These are phyloP conservation scores for Phaeophleospora eucalypticola DNA, from an alignment of 2,329 filamentous ascomycete genomes.

Conservation along the genomic window DNA sequence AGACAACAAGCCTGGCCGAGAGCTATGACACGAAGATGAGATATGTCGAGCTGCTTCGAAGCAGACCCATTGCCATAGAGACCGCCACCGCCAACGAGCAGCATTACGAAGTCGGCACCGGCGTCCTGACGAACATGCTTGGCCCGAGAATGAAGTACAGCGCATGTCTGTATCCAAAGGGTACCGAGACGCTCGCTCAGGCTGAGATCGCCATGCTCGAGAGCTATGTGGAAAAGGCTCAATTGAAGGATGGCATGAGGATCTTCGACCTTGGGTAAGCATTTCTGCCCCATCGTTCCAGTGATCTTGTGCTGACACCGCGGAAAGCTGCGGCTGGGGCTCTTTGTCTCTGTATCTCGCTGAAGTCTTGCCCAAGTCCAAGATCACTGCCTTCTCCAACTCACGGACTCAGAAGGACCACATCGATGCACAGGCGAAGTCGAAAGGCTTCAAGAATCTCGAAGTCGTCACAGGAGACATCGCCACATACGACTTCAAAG, in stretches of 20 bases:
- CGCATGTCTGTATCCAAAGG: conserved; percentile 61
- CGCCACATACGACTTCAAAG: conserved; percentile 61
- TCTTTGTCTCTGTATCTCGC: conserved; percentile 63
- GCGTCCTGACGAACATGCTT: conserved; percentile 57
- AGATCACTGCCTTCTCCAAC: conserved; percentile 66
- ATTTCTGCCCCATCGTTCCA: not conserved
- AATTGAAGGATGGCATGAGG: conserved; percentile 56
- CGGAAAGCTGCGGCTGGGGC: conserved; percentile 62
- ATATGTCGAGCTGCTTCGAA: conserved; percentile 58
- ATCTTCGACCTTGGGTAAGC: conserved; percentile 59
- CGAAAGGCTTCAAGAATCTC: conserved; percentile 57
- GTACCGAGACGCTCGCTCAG: conserved; percentile 58
- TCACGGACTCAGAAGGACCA: conserved; percentile 64
- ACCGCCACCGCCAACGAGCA: conserved; percentile 63
- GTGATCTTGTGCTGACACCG: conserved; percentile 5
- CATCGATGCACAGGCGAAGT: conserved; percentile 57
- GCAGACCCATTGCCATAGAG: conserved; percentile 63
- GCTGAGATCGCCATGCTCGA: conserved; percentile 65
- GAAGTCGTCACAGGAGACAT: conserved; percentile 64
- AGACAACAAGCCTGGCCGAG: conserved; percentile 49
- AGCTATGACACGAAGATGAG: conserved; percentile 59
- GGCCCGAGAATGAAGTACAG: conserved; percentile 71
- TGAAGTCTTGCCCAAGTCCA: conserved; percentile 57
- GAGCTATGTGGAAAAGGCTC: conserved; percentile 58
- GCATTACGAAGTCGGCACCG: conserved; percentile 69